Evolutionary conservation across 176 grass and related monocot genomes (phyloP).

Genomic region (Oryza glaberrima): DNA sequence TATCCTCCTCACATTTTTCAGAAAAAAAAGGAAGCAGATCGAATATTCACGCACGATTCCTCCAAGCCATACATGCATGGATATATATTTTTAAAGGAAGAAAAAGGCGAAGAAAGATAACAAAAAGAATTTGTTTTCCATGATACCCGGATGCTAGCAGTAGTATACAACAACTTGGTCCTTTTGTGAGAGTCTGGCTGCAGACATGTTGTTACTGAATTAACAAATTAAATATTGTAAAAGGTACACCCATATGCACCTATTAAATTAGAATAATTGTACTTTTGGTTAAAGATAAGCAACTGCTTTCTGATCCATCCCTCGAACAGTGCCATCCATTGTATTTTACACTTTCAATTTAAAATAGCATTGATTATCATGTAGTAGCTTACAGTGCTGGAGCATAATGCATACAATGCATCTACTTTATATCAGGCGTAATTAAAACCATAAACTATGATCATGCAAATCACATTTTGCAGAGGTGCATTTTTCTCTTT

Average conservation of each 20-base stretch:
- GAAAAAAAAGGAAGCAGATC: background rate
- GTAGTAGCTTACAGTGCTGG: background rate
- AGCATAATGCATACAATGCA: background rate
- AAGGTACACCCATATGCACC: background rate
- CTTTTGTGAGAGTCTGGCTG: too few species aligned
- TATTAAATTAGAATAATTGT: background rate
- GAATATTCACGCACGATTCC: conserved; percentile 29
- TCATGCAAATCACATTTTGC: background rate
- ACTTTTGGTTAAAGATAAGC: background rate
- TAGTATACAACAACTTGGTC: background rate
- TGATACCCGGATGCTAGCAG: background rate
- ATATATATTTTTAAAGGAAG: background rate
- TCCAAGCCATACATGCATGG: background rate
- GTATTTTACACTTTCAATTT: background rate
- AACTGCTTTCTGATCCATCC: background rate
- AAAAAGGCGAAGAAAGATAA: background rate
- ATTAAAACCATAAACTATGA: background rate
- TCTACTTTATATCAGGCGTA: background rate
- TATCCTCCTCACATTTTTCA: conserved; percentile 1
- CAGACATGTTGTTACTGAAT: background rate
- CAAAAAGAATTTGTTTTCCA: background rate
- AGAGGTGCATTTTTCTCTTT: background rate
- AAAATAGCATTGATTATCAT: background rate
- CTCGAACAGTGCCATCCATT: background rate
- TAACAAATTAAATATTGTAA: background rate